Conservation (phyloP, 768 basidiomycete species). For the Leccinum disarticulatum region DNA sequence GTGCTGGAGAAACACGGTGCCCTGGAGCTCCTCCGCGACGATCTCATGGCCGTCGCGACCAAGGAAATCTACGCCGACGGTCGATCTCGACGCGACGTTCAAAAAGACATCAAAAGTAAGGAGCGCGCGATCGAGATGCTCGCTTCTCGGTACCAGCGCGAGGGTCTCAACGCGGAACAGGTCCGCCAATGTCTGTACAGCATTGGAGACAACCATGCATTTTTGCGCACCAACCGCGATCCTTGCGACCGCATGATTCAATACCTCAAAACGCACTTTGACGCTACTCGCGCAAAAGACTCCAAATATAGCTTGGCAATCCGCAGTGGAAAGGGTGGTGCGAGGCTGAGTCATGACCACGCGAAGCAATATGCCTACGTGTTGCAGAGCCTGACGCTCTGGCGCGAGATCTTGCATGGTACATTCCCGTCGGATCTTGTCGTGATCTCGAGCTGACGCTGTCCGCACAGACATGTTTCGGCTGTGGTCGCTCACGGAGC, state of each 20-base stretch:
- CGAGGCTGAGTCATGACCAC: slow-evolving; percentile 82
- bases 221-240: slow-evolving; percentile 82
- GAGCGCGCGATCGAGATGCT: slow-evolving; percentile 83
- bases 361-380: slow-evolving; percentile 84
- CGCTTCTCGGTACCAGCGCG: slow-evolving; percentile 58
- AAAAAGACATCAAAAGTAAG: slow-evolving; percentile 80
- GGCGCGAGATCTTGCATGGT: slow-evolving; percentile 87
- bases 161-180: slow-evolving; percentile 60
- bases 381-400: slow-evolving; percentile 81
- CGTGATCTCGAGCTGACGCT: slow-evolving; percentile 2
- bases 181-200: slow-evolving; percentile 81
- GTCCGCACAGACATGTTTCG: slow-evolving; percentile 75
- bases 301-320: slow-evolving; percentile 71
- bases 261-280: slow-evolving; percentile 75
- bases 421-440: slow-evolving; percentile 12
- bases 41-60: slow-evolving; percentile 72
- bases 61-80: slow-evolving; percentile 78
- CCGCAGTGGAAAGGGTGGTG: slow-evolving; percentile 76
- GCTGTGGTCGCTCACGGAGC: slow-evolving; percentile 78
- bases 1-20: slow-evolving; percentile 66
- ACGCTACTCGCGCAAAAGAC: slow-evolving; percentile 68
- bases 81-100: slow-evolving; percentile 73
- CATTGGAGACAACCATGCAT: slow-evolving; percentile 89
- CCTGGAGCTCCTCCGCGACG: slow-evolving; percentile 70
- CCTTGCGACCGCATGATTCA: slow-evolving; percentile 84